Evolutionary conservation across 306 rosid genomes (phyloP), one percentile per base, ranked within the genome.

Genomic region (Lithocarpus polystachyus): DNA sequence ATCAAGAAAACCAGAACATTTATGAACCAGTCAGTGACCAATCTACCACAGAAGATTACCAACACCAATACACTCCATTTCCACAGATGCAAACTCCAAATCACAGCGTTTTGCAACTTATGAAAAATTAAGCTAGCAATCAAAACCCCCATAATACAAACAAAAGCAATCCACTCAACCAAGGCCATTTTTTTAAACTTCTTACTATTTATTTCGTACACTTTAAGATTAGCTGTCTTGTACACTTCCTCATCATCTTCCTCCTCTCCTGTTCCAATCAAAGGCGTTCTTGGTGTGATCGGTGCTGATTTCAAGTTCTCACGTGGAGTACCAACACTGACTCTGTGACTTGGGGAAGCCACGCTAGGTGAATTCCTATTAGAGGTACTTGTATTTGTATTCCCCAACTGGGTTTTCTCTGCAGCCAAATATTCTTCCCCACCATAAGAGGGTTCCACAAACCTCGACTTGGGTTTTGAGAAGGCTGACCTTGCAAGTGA

Each of bases 221-320:
- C 88, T 86, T 86, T 88, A 64, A 86, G 77, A 82, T 85, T 68
- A 57, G 98, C 94, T 6, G 86, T 86, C 79, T 73, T 84, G 84
- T 89, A 90, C 19, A 90, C 95, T 75, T 90, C 93, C 0, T 93
- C 93, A 10, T 89, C 98, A 13, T 91, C 95, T 5, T 87, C 94
- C 4, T 88, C 90, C 31, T 45, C 81, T 3, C 73, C 80, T 5
- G 73, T 79, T 29, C 81, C 80, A 72, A 89, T 73, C 87, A 89
- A 82, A 11, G 94, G 89, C 14, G 91, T 85, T 71, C 85, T 68
- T 28, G 92, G 97, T 23, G 91, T 88, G 43, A 80, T 53, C 8
- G 88, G 75, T 15, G 51, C 45, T 23, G 87, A 80, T 61, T 79
- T 87, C 33, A 55, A 43, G 57, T 48, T 22, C 1, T 83, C 90